Evolutionary conservation across 371 early-diverging fungal genomes (phyloP).

Genomic region (Batkoa obscura): DNA sequence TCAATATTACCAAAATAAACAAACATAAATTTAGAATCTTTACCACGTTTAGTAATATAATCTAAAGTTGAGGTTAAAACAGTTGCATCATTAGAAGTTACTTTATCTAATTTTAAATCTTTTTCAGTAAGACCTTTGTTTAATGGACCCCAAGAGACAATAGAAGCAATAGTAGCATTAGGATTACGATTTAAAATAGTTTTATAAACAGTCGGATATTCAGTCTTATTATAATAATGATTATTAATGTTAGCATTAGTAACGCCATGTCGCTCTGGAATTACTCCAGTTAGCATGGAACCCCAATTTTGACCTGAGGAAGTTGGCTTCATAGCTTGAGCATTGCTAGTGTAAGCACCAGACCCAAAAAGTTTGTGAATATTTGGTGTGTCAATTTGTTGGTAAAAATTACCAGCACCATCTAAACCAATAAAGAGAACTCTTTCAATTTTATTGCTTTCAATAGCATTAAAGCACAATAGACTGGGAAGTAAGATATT

Average conservation of each 20-base stretch:
- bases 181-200: background rate
- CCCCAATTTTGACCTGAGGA: constrained; percentile 9
- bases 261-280: constrained; percentile 6
- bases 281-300: constrained; percentile 7
- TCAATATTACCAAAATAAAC: constrained; percentile 8
- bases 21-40: constrained; percentile 2
- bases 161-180: background rate
- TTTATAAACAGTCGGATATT: constrained; percentile 9
- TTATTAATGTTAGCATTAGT: constrained; percentile 4
- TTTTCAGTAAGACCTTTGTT: constrained; percentile 9
- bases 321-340: too few relatives aligned
- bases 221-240: constrained; percentile 2
- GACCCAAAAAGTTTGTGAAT: background rate
- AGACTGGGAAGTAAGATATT: too few relatives aligned
- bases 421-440: background rate
- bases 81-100: too few relatives aligned
- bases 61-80: too few relatives aligned
- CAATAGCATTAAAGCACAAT: too few relatives aligned
- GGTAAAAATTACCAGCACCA: constrained; percentile 1
- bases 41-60: too few relatives aligned
- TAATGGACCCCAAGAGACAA: constrained; percentile 7
- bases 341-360: background rate
- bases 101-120: too few relatives aligned
- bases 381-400: background rate
- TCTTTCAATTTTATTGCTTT: background rate